phyloP scores from a whole-genome alignment of 345 rosid species.

The Fremontodendron californicum region DNA sequence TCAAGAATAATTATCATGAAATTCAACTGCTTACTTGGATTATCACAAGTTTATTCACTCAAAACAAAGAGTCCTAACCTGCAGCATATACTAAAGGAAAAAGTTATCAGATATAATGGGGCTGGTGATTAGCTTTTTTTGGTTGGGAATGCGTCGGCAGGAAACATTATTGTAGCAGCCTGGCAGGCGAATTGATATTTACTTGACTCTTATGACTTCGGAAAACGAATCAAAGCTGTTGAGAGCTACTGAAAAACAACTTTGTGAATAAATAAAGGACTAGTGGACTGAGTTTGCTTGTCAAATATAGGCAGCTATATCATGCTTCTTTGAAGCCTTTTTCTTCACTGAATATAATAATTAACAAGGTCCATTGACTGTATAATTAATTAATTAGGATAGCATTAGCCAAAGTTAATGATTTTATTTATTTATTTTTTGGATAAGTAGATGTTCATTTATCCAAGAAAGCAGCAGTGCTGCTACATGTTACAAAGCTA shows the following conservation, averaged over 20 bases:
- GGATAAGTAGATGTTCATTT: too few relatives aligned
- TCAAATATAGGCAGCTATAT: background rate
- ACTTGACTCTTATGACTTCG: background rate
- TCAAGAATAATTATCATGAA: background rate
- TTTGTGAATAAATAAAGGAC: background rate
- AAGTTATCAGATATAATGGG: background rate
- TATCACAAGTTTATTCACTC: background rate
- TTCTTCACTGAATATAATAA: background rate
- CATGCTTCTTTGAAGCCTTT: background rate
- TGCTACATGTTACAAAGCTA: too few relatives aligned
- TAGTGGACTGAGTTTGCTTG: background rate
- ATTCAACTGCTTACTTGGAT: background rate
- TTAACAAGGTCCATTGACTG: background rate
- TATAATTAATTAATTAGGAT: background rate
- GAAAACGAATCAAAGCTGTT: background rate
- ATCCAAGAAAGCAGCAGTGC: too few relatives aligned
- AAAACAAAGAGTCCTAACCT: background rate
- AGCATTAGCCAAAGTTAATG: background rate
- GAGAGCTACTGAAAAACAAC: background rate
- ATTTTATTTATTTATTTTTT: too few relatives aligned
- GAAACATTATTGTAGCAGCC: background rate
- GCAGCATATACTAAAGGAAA: background rate
- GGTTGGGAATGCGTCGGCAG: background rate
- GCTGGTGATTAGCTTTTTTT: background rate
- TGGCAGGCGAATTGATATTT: background rate